Conservation (phyloP, 768 basidiomycete species). For the Punctularia strigosozonata region DNA sequence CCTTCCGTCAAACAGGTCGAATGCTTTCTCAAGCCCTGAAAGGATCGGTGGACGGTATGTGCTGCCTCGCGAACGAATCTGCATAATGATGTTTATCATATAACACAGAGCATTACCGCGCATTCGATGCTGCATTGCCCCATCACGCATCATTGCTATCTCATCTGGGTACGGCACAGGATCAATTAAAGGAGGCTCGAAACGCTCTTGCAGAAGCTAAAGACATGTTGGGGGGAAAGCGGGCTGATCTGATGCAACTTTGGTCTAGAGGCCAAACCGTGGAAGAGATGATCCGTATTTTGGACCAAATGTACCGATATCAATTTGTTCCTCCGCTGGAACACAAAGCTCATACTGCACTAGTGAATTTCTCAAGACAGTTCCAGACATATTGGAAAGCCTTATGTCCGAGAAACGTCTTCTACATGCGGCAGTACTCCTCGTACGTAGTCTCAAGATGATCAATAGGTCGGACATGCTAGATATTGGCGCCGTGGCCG, state of each 20-base stretch:
- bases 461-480: conserved; percentile 89
- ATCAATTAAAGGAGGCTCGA: conserved; percentile 62
- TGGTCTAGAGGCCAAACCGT: conserved; percentile 85
- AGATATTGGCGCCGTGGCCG: conserved; percentile 90
- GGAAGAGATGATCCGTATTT: conserved; percentile 89
- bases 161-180: conserved; percentile 63
- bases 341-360: conserved; percentile 8
- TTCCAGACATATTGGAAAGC: conserved; percentile 87
- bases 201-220: conserved; percentile 65
- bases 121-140: conserved; percentile 89
- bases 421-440: conserved; percentile 75
- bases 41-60: conserved; percentile 81
- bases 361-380: conserved; percentile 82
- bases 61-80: not conserved
- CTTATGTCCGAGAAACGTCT: conserved; percentile 94
- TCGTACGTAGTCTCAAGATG: conserved; percentile 79
- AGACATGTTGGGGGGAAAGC: conserved; percentile 67
- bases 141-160: conserved; percentile 73
- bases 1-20: conserved; percentile 66
- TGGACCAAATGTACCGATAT: conserved; percentile 88
- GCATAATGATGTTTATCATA: conserved; percentile 3
- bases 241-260: conserved; percentile 82
- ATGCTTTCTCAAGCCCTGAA: conserved; percentile 73
- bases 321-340: conserved; percentile 2
- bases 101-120: conserved; percentile 75